Evolutionary conservation across 1,284 basidiomycete genomes (phyloP), one percentile per base, ranked within the genome.

Genomic region (Sanghuangporus sanghuang): DNA sequence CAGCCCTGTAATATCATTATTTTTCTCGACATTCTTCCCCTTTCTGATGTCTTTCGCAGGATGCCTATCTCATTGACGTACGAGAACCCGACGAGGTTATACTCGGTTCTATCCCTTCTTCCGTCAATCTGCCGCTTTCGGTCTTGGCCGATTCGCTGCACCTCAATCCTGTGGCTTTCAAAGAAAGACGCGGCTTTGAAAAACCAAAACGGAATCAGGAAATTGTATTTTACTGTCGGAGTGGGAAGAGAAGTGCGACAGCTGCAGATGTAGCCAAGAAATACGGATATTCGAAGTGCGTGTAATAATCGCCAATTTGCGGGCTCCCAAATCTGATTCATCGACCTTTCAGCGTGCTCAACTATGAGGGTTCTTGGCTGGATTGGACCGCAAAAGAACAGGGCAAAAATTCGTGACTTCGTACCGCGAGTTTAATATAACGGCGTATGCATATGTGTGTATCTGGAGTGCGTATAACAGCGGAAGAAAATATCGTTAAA

Each of bases 81-180:
- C 89, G 97, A 38, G 97, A 99, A 75, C 91, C 90, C 3, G 87
- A 94, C 68, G 97, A 99, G 75, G 93, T 96, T 40, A 84, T 90
- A 2, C 92, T 96, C 74, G 96, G 97, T 35, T 92, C 92, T 72
- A 98, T 99, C 71, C 97, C 97, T 3, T 95, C 93, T 11, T 85
- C 96, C 5, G 95, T 99, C 70, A 96, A 96, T 74, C 78, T 99
- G 12, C 96, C 97, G 6, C 85, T 99, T 23, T 92, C 92, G 3
- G 81, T 83, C 21, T 83, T 99, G 60, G 77, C 86, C 48, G 83
- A 82, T 53, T 87, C 93, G 6, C 76, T 99, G 56, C 79, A 85
- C 68, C 76, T 91, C 62, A 75, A 81, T 57, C 76, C 82, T 2
- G 81, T 81, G 16, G 77, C 79, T 21, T 95, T 94, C 78, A 79